phyloP scores from a whole-genome alignment of 106 monocot species.

The Phalaenopsis equestris region DNA sequence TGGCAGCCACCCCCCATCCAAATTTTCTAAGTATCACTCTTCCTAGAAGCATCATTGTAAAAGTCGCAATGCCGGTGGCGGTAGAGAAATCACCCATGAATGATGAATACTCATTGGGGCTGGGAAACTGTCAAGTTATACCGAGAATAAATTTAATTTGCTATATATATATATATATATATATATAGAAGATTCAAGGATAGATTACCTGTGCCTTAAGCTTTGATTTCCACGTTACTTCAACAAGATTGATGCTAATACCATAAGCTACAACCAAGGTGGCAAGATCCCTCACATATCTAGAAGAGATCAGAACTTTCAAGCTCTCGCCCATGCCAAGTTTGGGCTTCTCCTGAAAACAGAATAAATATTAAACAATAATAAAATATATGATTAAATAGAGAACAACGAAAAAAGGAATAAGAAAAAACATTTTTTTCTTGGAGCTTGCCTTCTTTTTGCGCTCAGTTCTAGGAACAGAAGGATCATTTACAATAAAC shows the following conservation, averaged over 20 bases:
- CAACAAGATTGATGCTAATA: conserved; percentile 97
- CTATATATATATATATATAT: not conserved
- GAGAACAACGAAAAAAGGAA: not conserved
- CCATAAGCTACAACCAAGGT: conserved; percentile 97
- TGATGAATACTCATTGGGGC: conserved; percentile 94
- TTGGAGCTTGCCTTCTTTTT: conserved; percentile 61
- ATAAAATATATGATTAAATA: not conserved
- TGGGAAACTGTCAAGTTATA: conserved; percentile 61
- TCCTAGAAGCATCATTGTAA: conserved; percentile 94
- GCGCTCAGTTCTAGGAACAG: conserved; percentile 55
- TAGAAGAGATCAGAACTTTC: conserved; percentile 82
- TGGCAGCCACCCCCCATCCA: conserved; percentile 97
- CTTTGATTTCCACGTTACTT: conserved; percentile 99
- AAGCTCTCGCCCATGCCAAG: conserved; percentile 89
- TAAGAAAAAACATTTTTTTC: no score
- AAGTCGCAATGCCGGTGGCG: conserved; percentile 85
- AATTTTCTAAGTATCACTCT: conserved; percentile 87
- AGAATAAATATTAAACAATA: conserved; percentile 1
- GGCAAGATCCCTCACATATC: conserved; percentile 91
- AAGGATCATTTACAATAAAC: conserved; percentile 81
- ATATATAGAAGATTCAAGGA: not conserved
- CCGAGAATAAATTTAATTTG: not conserved
- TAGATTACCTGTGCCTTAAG: conserved; percentile 88
- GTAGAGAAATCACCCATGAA: conserved; percentile 99
- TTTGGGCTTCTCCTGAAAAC: conserved; percentile 81